phyloP scores from a whole-genome alignment of 2,329 filamentous ascomycete genomes.

The Ascochyta koolunga region DNA sequence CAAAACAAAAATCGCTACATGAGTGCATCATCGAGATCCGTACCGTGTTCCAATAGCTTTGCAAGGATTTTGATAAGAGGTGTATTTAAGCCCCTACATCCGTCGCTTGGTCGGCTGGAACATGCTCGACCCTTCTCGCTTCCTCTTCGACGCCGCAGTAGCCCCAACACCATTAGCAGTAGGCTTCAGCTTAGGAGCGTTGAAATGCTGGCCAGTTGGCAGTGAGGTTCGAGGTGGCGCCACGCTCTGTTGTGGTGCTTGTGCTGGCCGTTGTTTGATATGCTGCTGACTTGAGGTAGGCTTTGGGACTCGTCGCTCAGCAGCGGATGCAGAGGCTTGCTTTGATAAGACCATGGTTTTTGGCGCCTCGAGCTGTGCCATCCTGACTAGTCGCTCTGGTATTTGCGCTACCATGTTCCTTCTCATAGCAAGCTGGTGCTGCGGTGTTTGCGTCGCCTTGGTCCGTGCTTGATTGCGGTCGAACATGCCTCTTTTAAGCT shows the following conservation, averaged over 20 bases:
- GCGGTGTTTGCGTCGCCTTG: slow-evolving; percentile 35
- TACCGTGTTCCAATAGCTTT: too few relatives aligned
- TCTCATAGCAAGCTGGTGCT: slow-evolving; percentile 35
- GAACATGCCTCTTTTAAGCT: slow-evolving; percentile 41
- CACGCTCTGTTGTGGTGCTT: slow-evolving; percentile 18
- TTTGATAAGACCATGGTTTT: slow-evolving; percentile 35
- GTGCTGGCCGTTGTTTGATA: slow-evolving; percentile 32
- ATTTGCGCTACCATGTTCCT: slow-evolving; percentile 32
- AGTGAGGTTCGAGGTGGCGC: slow-evolving; percentile 30
- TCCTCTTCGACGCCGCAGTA: slow-evolving; percentile 23
- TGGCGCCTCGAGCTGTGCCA: slow-evolving; percentile 36
- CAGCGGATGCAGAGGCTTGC: slow-evolving; percentile 32
- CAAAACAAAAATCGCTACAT: not conserved
- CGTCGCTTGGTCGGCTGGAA: slow-evolving; percentile 22
- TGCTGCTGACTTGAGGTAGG: slow-evolving; percentile 21
- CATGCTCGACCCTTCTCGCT: slow-evolving; percentile 26
- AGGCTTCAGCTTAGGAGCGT: slow-evolving; percentile 32
- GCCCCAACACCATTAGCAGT: slow-evolving; percentile 16
- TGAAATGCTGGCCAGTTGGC: slow-evolving; percentile 39
- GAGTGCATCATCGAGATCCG: too few relatives aligned
- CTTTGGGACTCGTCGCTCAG: slow-evolving; percentile 9
- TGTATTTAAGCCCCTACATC: not conserved
- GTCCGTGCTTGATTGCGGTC: slow-evolving; percentile 42
- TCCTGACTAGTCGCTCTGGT: slow-evolving; percentile 40
- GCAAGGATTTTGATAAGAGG: not conserved